Evolutionary conservation across 768 basidiomycete genomes (phyloP).

Genomic region (Auriscalpium microsporum): DNA sequence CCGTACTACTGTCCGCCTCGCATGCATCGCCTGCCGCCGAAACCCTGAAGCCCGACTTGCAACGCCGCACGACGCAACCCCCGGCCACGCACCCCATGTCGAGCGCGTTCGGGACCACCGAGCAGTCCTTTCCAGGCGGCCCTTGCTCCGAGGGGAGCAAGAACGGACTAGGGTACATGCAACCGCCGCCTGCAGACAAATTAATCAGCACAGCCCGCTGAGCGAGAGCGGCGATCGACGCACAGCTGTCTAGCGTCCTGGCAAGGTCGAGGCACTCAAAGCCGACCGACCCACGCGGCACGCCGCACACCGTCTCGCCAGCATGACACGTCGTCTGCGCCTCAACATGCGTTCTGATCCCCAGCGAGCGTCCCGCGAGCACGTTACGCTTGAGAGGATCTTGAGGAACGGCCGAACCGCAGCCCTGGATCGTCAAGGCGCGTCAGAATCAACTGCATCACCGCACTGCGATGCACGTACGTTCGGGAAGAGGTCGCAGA

Average conservation of each 20-base stretch:
- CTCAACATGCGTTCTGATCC: conserved; percentile 23
- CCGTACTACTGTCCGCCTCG: neutral
- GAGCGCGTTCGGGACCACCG: neutral
- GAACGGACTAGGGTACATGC: neutral
- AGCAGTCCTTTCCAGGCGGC: neutral
- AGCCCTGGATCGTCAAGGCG: conserved; percentile 24
- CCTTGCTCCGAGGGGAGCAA: neutral
- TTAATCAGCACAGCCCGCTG: too few relatives aligned
- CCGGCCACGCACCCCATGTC: neutral
- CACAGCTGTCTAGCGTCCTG: conserved; percentile 15
- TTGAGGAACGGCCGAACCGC: conserved; percentile 30
- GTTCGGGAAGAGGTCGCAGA: conserved; percentile 21
- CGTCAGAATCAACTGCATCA: neutral
- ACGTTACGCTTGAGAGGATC: conserved; percentile 4
- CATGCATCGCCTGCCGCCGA: neutral
- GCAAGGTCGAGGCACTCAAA: conserved; percentile 34
- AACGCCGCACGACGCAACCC: neutral
- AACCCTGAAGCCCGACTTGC: neutral
- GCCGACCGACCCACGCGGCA: conserved; percentile 22
- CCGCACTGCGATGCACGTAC: conserved; percentile 2
- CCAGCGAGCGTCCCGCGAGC: conserved; percentile 1
- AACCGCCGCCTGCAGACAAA: conserved; percentile 1
- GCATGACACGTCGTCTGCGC: conserved; percentile 24
- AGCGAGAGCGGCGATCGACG: neutral
- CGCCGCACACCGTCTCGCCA: conserved; percentile 30